phyloP scores from a whole-genome alignment of 78 protist species.

The Dictyostelium intermedium region DNA sequence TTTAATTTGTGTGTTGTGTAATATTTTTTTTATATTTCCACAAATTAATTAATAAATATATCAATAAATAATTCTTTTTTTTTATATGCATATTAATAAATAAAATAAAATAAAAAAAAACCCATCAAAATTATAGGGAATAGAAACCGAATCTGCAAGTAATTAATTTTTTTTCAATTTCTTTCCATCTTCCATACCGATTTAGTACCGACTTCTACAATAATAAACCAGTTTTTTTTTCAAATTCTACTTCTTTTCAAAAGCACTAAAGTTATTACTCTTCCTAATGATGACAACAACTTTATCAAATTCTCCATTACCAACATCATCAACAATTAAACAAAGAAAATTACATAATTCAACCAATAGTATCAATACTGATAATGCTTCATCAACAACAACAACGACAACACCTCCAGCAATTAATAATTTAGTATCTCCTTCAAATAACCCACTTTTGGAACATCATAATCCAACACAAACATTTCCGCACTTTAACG shows the following conservation, averaged over 20 bases:
- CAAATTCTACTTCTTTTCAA: not conserved
- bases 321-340: not conserved
- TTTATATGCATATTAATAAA: not conserved
- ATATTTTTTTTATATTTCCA: too few species aligned
- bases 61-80: too few species aligned
- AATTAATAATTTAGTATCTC: not conserved
- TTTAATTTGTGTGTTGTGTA: not conserved
- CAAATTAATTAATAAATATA: too few species aligned
- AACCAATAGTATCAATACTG: not conserved
- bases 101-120: not conserved
- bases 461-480: not conserved
- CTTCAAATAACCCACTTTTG: not conserved
- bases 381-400: not conserved
- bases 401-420: not conserved
- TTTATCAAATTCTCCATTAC: not conserved
- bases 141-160: not conserved
- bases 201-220: not conserved
- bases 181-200: not conserved
- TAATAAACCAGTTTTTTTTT: not conserved
- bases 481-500: slow-evolving; percentile 14
- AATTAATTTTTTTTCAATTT: not conserved
- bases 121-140: not conserved
- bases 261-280: not conserved
- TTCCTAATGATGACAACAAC: slow-evolving; percentile 1
- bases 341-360: not conserved